phyloP scores from a whole-genome alignment of 345 rosid species.

The Dimocarpus longan region DNA sequence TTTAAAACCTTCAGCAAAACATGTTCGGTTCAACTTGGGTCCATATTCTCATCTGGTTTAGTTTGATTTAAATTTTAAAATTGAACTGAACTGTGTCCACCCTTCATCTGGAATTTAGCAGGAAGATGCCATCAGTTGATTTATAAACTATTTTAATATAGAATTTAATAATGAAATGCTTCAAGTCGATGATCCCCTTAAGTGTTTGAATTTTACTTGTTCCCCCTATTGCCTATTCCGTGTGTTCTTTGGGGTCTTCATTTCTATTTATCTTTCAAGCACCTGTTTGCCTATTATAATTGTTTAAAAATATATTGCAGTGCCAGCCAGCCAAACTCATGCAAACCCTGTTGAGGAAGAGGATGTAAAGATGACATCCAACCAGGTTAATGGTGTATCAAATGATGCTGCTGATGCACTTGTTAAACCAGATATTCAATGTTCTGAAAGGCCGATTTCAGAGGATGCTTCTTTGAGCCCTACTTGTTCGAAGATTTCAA shows the following conservation, averaged over 20 bases:
- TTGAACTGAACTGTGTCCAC: neutral
- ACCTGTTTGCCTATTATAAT: constrained; percentile 17
- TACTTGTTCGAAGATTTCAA: constrained; percentile 38
- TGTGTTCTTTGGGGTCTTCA: neutral
- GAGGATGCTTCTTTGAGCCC: constrained; percentile 31
- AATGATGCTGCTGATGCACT: constrained; percentile 29
- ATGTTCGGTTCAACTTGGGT: too few species aligned
- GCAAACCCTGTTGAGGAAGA: constrained; percentile 48
- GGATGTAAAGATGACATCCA: constrained; percentile 22
- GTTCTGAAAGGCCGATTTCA: constrained; percentile 41
- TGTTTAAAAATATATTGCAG: constrained; percentile 34
- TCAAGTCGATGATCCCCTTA: neutral
- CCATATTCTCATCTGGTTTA: too few species aligned
- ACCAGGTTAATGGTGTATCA: constrained; percentile 35
- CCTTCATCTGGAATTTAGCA: neutral
- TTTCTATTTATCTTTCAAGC: neutral
- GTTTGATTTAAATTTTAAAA: too few species aligned
- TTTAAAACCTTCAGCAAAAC: too few species aligned
- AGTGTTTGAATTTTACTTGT: neutral
- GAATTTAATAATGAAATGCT: neutral
- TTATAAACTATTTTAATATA: neutral
- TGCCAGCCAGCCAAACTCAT: constrained; percentile 33
- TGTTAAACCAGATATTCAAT: constrained; percentile 40
- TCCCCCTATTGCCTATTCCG: too few species aligned
- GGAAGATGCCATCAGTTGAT: neutral